phyloP scores from a whole-genome alignment of 192 early-diverging fungal species.

The Irineochytrium annulatum region DNA sequence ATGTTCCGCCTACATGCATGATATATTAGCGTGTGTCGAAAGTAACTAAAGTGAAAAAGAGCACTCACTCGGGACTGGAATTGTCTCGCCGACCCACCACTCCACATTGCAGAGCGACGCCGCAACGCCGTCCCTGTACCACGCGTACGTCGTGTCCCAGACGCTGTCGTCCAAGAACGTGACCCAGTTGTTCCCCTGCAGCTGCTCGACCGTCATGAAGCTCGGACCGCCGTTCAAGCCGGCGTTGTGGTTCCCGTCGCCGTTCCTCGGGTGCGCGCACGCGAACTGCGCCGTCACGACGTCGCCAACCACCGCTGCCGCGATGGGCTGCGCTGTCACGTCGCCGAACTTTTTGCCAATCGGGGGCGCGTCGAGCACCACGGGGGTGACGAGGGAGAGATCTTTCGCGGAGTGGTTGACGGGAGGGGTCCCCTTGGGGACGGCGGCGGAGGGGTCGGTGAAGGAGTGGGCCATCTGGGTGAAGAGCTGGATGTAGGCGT shows the following conservation, averaged over 20 bases:
- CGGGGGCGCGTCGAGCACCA: conserved; percentile 34
- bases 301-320: conserved; percentile 1
- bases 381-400: conserved; percentile 24
- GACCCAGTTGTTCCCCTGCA: conserved; percentile 22
- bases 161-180: conserved; percentile 32
- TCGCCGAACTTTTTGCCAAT: conserved; percentile 29
- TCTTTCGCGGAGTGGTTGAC: conserved; percentile 8
- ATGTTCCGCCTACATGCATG: conserved; percentile 29
- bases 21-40: background rate
- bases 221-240: conserved; percentile 10
- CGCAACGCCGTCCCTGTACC: conserved; percentile 34
- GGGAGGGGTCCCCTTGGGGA: background rate
- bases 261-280: conserved; percentile 49
- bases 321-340: conserved; percentile 22
- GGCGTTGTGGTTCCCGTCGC: conserved; percentile 7
- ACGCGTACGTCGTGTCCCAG: conserved; percentile 43
- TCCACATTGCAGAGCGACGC: conserved; percentile 29
- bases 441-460: conserved; percentile 4
- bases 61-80: conserved; percentile 6
- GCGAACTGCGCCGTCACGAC: conserved; percentile 28
- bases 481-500: conserved; percentile 50
- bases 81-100: conserved; percentile 34
- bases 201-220: conserved; percentile 41
- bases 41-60: background rate
- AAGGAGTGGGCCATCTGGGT: conserved; percentile 44